Evolutionary conservation across 2,329 filamentous ascomycete species (phyloP).

Genomic region (Rhynchosporium agropyri): DNA sequence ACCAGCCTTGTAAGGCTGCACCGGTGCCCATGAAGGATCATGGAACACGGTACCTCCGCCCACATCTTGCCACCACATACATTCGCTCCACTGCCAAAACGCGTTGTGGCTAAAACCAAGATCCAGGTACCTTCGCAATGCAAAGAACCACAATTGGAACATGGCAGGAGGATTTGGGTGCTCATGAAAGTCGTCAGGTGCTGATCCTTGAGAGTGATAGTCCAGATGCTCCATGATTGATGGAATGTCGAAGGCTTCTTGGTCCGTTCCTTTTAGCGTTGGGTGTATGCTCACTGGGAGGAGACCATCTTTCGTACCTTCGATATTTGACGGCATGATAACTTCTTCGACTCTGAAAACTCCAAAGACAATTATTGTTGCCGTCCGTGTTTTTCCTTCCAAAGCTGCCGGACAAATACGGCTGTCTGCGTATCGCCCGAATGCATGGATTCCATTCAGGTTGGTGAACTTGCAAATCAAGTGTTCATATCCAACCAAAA

Average conservation of each 20-base stretch:
- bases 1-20: not conserved
- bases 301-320: not conserved
- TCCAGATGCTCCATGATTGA: not conserved
- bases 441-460: not conserved
- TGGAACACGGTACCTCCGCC: not conserved
- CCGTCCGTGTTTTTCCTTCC: not conserved
- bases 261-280: not conserved
- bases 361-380: not conserved
- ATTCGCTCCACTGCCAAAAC: not conserved
- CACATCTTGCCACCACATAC: not conserved
- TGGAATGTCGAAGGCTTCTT: not conserved
- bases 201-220: not conserved
- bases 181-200: not conserved
- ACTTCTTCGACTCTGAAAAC: slow-evolving; percentile 4
- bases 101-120: not conserved
- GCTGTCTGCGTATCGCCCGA: not conserved
- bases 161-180: not conserved
- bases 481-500: not conserved
- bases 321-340: not conserved
- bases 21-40: not conserved
- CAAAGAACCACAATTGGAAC: not conserved
- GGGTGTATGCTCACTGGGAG: not conserved
- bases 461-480: slow-evolving; percentile 2
- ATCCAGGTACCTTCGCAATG: not conserved
- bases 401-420: too few species aligned